phyloP scores from a whole-genome alignment of 1,284 basidiomycete species.

The Ustilago xerochloae region DNA sequence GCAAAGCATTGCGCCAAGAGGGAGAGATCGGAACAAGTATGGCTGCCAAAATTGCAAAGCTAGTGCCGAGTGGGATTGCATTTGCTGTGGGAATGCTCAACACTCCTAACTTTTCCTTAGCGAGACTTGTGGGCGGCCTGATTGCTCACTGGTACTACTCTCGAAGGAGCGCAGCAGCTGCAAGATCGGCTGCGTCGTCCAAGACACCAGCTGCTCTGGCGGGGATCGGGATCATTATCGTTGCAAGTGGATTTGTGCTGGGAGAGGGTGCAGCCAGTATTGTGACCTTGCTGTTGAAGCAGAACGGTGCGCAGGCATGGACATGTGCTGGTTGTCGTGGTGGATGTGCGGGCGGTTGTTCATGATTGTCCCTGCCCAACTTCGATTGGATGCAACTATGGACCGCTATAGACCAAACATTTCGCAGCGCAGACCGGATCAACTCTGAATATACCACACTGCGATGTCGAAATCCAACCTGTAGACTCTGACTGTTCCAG shows the following conservation, averaged over 20 bases:
- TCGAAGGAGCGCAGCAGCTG: constrained; percentile 10
- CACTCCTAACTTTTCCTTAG: constrained; percentile 92
- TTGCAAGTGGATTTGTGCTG: constrained; percentile 93
- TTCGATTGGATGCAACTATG: too few species aligned
- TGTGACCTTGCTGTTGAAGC: constrained; percentile 79
- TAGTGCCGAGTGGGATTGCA: constrained; percentile 61
- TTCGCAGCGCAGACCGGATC: neutral
- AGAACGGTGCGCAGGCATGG: constrained; percentile 75
- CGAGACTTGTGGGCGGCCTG: constrained; percentile 87
- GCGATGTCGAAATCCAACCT: neutral
- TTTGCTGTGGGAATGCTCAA: constrained; percentile 83
- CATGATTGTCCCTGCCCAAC: constrained; percentile 6
- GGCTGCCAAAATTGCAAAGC: constrained; percentile 31
- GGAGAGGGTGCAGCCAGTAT: constrained; percentile 90
- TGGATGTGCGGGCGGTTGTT: constrained; percentile 76
- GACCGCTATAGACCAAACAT: too few species aligned
- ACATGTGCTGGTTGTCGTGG: constrained; percentile 87
- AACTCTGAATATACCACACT: neutral
- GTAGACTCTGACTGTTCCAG: too few species aligned
- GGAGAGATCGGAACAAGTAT: constrained; percentile 3
- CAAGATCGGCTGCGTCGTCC: neutral
- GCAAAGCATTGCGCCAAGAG: constrained; percentile 26
- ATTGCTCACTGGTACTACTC: constrained; percentile 73
- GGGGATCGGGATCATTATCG: constrained; percentile 82
- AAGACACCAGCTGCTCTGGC: constrained; percentile 19